Evolutionary conservation across 2,329 filamentous ascomycete genomes (phyloP), one percentile per base, ranked within the genome.

Genomic region (Claviceps sorghi): DNA sequence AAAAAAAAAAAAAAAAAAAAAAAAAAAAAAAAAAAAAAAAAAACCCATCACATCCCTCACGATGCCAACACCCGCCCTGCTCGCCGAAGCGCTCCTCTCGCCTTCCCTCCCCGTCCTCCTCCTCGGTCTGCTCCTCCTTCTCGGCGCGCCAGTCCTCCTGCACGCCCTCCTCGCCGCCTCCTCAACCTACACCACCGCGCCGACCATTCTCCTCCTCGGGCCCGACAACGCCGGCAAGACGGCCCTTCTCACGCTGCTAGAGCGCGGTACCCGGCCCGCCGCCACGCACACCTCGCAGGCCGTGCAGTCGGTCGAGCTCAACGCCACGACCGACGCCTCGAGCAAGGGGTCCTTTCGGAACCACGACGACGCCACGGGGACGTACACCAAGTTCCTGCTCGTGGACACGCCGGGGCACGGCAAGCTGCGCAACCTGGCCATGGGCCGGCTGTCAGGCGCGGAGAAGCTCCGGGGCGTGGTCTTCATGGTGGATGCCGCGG

Each of bases 351-450:
- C 73, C 41, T 77, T 72, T 69, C 70, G 72, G 53, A 73, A 82
- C 62, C 78, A 79, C 66, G 77, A 80, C 58, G 72, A 77, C 56
- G 63, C 69, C 41, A 70, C 72, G 52, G 72, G 76, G 53, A 70
- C 69, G 50, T 81, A 84, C 64, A 82, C 79, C 58, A 84, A 82
- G 64, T 87, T 93, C 65, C 72, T 86, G 42, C 72, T 97, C 36
- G 72, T 87, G 63, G 93, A 98, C 70, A 97, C 91, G 1, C 93
- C 93, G 0, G 93, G 93, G 41, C 93, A 98, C 71, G 89, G 88
- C 61, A 98, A 98, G 71, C 80, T 98, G 54, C 87, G 93, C 55
- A 78, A 81, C 60, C 74, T 80, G 58, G 82, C 86, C 3, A 73
- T 85, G 54, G 67, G 73, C 43, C 71, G 69, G 51, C 69, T 84